Evolutionary conservation across 1,139 yeast genomes (phyloP).

Genomic region (Zygoascus meyerae): DNA sequence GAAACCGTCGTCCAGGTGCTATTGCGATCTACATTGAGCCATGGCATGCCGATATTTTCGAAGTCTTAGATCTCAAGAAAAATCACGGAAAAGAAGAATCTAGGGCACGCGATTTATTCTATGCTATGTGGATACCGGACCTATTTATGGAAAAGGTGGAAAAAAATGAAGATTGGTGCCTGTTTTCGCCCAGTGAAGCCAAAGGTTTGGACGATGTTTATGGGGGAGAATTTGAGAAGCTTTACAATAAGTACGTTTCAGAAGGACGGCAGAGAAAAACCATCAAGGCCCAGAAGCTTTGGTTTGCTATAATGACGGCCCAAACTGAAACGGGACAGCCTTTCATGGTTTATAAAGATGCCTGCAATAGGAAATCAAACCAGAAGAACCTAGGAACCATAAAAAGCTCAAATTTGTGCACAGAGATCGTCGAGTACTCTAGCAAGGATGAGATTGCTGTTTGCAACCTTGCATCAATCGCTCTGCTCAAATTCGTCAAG

Average conservation of each 20-base stretch:
- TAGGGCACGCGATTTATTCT: slow-evolving; percentile 76
- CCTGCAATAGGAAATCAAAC: slow-evolving; percentile 68
- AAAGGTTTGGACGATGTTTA: slow-evolving; percentile 65
- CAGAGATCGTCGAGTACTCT: slow-evolving; percentile 77
- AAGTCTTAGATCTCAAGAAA: slow-evolving; percentile 65
- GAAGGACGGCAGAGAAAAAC: slow-evolving; percentile 55
- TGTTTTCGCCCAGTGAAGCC: slow-evolving; percentile 74
- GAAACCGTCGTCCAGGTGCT: slow-evolving; percentile 82
- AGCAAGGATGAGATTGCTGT: slow-evolving; percentile 75
- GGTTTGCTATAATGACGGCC: slow-evolving; percentile 70
- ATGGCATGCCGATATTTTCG: slow-evolving; percentile 78
- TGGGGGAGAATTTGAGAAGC: slow-evolving; percentile 61
- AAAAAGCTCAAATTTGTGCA: slow-evolving; percentile 75
- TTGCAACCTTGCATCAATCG: slow-evolving; percentile 76
- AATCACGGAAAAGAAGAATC: slow-evolving; percentile 81
- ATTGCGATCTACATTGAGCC: slow-evolving; percentile 77
- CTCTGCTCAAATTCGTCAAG: slow-evolving; percentile 55
- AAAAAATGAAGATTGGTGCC: slow-evolving; percentile 62
- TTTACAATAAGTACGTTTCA: slow-evolving; percentile 57
- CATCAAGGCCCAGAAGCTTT: slow-evolving; percentile 66
- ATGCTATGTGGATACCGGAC: slow-evolving; percentile 81
- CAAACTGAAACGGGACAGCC: slow-evolving; percentile 86
- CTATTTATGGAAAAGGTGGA: slow-evolving; percentile 75
- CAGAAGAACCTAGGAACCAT: slow-evolving; percentile 75
- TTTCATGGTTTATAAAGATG: slow-evolving; percentile 74